Base-by-base conservation (phyloP, 192 early-diverging fungal species). In the Backusella morwellensis region DNA sequence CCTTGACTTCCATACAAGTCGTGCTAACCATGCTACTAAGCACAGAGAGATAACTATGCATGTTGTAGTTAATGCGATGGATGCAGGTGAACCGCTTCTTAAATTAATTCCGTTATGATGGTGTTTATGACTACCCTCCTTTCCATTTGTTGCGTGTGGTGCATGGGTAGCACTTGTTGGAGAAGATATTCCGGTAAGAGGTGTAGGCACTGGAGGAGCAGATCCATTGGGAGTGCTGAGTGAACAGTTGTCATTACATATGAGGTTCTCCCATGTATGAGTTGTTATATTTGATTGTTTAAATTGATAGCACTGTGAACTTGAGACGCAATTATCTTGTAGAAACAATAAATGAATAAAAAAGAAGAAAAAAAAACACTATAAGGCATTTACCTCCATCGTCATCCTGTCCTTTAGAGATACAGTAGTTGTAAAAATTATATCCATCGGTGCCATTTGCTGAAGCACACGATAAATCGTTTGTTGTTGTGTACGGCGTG, bases 291-390 rank as follows among this genome's bases (percentile, higher is more conserved):
- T 32, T 2, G 40, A 32, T 52, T 56, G 42, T 36, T 47, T 68
- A 38, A 70, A 77, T 29, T 77, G 75, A 50, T 77, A 77, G 4
- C 75, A 77, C 34, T 77, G 47, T 40, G 75, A 41, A 40, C 67
- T 54, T 35, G 75, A 54, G 0, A 68, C 75, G 35, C 75, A 77
- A 56, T 47, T 70, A 54, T 70, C 75, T 72, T 17, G 6, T 35
- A 8, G 23, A 59, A 4, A 59, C n/a, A 23, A 56, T 9, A 56
- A 21, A 21, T 21, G 23, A 54, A 8, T 8, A n/a, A 54, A 23
- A 21, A 54, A 54, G 12, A 47, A 54, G 12, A 23, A 56, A 23
- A 63, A 12, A 14, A 32, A 32, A 32, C 32, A 32, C 32, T 29
- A 8, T 59, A 59, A 23, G 26, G 14, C 26, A 34, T 15, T 40